Conservation (phyloP, 257 asterid species). For the Solanum infundibuliforme region DNA sequence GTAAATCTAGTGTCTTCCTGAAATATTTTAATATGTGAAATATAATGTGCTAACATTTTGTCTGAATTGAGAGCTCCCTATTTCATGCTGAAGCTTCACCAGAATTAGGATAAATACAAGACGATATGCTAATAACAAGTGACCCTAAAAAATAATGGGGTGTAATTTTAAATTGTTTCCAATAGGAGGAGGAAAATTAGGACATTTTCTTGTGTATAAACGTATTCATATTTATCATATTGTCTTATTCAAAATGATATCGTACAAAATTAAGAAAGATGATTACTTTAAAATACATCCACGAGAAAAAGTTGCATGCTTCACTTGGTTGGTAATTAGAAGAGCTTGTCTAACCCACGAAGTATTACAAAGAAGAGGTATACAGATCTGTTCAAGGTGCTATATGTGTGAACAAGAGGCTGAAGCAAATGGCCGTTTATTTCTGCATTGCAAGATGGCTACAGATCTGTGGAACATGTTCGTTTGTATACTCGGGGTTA, state of each 20-base stretch:
- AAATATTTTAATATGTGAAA: background rate
- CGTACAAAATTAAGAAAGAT: background rate
- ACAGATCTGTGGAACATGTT: too few relatives aligned
- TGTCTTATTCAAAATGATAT: background rate
- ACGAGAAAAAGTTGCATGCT: background rate
- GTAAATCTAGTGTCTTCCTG: background rate
- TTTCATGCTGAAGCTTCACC: background rate
- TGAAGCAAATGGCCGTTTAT: too few relatives aligned
- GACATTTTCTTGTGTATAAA: background rate
- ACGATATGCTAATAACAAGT: background rate
- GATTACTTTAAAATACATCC: background rate
- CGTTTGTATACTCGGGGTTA: too few relatives aligned
- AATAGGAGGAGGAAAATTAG: background rate
- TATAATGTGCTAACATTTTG: background rate
- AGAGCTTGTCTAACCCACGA: too few relatives aligned
- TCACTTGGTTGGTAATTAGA: too few relatives aligned
- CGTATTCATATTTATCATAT: background rate
- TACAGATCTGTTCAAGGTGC: too few relatives aligned
- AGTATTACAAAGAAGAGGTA: too few relatives aligned
- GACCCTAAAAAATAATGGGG: background rate
- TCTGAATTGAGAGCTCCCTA: background rate
- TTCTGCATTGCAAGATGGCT: too few relatives aligned
- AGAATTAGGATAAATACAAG: background rate
- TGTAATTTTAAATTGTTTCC: background rate
- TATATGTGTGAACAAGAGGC: too few relatives aligned